Base-by-base conservation (phyloP, 192 early-diverging fungal species). In the Tieghemiomyces parasiticus region DNA sequence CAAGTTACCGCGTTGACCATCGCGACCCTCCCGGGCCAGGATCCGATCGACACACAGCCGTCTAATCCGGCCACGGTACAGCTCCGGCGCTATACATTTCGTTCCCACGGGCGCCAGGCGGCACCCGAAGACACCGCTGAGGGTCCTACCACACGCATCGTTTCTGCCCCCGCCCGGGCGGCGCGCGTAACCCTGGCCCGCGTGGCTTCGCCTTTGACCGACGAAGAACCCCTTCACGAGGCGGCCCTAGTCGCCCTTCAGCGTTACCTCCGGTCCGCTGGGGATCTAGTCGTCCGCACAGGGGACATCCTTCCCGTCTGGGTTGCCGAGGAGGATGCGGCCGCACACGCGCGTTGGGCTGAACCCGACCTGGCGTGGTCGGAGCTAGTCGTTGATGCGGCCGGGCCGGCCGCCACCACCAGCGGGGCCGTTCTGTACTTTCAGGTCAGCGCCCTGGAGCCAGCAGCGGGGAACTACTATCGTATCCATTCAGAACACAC, bases 401-500 rank as follows among this genome's bases (percentile, higher is more conserved):
- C 49, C 2, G 12, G 20, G 2, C n/a, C 20, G 22, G 12, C n/a
- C 24, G 49, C 49, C 26, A 19, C 1, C 22, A 50, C n/a, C 26
- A 25, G 49, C 49, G 22, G 26, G 26, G n/a, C n/a, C n/a, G 20
- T 50, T 20, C 22, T 10, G 22, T 50, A 13, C 49, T 50, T 50
- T 50, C 49, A 50, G 26, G 49, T 50, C 24, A 50, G 22, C 2
- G 26, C 20, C 49, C 12, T 50, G 20, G 22, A 26, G 26, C 26
- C 49, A 22, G 16, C 22, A 52, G 14, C 0, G 19, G 14, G 14
- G 50, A 52, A 52, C 30, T 52, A 52, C 35, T 58, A 22, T 1
- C 55, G 55, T 10, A 49, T 74, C 19, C 59, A 60, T 38, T 63
- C 68, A 19, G 60, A 71, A 20, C 51, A 68, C 30, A 74, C 73